Evolutionary conservation across 495 filamentous ascomycete species (phyloP).

Genomic region (Aspergillus panamensis): DNA sequence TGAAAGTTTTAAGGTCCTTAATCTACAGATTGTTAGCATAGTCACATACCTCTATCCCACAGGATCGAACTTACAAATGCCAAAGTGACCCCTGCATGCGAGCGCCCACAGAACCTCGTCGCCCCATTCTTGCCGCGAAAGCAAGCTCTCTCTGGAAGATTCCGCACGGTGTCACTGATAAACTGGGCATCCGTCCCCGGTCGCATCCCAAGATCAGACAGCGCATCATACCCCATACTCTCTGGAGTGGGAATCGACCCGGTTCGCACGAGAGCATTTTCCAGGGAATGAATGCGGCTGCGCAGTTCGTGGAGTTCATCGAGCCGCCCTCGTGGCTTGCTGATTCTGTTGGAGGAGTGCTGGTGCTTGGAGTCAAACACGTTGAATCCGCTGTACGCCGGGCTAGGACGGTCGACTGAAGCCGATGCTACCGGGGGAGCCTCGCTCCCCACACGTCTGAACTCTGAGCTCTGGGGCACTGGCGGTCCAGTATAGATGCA

Average conservation of each 20-base stretch:
- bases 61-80: constrained; percentile 38
- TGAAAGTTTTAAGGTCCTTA: constrained; percentile 43
- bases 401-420: constrained; percentile 18
- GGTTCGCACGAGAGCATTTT: constrained; percentile 28
- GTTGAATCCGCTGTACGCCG: constrained; percentile 30
- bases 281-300: constrained; percentile 30
- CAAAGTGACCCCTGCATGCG: constrained; percentile 42
- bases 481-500: constrained; percentile 36
- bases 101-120: constrained; percentile 49
- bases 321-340: constrained; percentile 26
- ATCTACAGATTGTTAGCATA: constrained; percentile 34
- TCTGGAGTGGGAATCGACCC: constrained; percentile 29
- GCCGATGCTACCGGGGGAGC: constrained; percentile 13
- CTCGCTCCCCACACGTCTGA: constrained; percentile 15
- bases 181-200: constrained; percentile 23
- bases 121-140: constrained; percentile 50
- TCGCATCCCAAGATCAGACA: constrained; percentile 22
- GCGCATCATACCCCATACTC: constrained; percentile 24
- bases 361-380: constrained; percentile 41
- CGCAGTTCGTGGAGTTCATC: constrained; percentile 38
- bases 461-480: constrained; percentile 12
- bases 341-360: constrained; percentile 25
- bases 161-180: constrained; percentile 33
- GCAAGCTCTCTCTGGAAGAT: constrained; percentile 27
- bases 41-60: neutral